Evolutionary conservation across 2,329 filamentous ascomycete genomes (phyloP).

Genomic region (Aspergillus latus): DNA sequence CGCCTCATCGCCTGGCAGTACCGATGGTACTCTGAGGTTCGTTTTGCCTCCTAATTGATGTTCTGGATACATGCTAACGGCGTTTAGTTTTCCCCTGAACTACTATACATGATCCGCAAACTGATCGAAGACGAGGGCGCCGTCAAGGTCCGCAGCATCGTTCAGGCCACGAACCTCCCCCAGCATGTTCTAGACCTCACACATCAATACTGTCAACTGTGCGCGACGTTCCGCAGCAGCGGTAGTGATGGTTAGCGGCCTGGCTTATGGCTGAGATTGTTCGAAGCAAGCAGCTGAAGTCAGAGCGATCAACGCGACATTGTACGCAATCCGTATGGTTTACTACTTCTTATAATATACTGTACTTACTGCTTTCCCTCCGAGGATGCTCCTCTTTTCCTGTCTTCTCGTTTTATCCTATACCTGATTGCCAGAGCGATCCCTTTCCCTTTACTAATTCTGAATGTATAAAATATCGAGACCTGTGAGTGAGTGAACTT

Average conservation of each 20-base stretch:
- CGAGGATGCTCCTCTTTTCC: neutral
- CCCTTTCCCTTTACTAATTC: neutral
- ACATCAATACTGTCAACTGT: conserved; percentile 92
- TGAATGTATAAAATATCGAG: neutral
- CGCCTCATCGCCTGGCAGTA: conserved; percentile 97
- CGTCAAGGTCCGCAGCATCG: conserved; percentile 94
- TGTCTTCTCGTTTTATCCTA: neutral
- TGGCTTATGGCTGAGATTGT: neutral
- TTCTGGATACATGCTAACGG: conserved; percentile 3
- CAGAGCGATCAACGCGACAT: neutral
- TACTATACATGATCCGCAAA: conserved; percentile 83
- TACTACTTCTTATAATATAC: neutral
- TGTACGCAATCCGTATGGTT: conserved; percentile 2
- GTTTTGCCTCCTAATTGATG: conserved; percentile 18
- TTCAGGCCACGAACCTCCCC: conserved; percentile 90
- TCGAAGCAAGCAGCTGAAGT: neutral
- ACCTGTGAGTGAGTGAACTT: no score
- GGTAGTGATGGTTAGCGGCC: conserved; percentile 74
- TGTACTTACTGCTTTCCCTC: neutral
- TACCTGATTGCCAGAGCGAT: neutral
- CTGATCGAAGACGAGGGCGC: conserved; percentile 97
- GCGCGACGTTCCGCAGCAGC: conserved; percentile 90
- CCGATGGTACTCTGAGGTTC: conserved; percentile 93
- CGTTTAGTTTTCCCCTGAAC: conserved; percentile 77
- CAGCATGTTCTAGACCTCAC: conserved; percentile 92